Conservation (phyloP, 2,329 filamentous ascomycete species). For the Blastomyces gilchristii region DNA sequence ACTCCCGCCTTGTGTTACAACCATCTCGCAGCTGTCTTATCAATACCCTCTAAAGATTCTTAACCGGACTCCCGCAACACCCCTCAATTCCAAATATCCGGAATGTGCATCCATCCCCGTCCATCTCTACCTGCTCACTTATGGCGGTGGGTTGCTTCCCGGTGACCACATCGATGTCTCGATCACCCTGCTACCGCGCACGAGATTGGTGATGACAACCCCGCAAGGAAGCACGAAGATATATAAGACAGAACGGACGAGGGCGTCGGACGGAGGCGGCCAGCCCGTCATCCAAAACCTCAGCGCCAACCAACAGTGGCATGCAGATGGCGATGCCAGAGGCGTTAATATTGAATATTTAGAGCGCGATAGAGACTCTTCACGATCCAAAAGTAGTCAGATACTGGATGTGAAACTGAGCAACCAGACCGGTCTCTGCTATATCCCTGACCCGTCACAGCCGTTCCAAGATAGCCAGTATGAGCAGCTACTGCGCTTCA, state of each 20-base stretch:
- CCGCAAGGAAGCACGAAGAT: slow-evolving; percentile 83
- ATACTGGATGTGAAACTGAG: slow-evolving; percentile 41
- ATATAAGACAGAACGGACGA: slow-evolving; percentile 59
- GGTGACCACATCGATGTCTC: slow-evolving; percentile 70
- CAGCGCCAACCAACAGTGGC: slow-evolving; percentile 9
- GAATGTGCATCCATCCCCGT: slow-evolving; percentile 45
- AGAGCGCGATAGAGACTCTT: not conserved
- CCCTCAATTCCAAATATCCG: slow-evolving; percentile 39
- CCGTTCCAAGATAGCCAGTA: slow-evolving; percentile 80
- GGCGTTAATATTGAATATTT: not conserved
- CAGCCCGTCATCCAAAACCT: slow-evolving; percentile 17
- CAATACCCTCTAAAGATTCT: slow-evolving; percentile 95
- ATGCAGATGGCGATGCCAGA: not conserved
- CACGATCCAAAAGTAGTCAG: slow-evolving; percentile 38
- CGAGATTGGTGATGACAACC: slow-evolving; percentile 54
- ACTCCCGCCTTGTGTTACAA: slow-evolving; percentile 60
- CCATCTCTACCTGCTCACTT: slow-evolving; percentile 82
- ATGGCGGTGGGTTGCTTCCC: slow-evolving; percentile 84
- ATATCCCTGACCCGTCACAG: slow-evolving; percentile 84
- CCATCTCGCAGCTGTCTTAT: slow-evolving; percentile 66
- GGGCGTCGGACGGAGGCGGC: slow-evolving; percentile 28
- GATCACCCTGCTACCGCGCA: slow-evolving; percentile 53
- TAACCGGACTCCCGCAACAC: slow-evolving; percentile 58
- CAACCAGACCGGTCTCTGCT: slow-evolving; percentile 44
- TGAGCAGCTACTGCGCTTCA: slow-evolving; percentile 72